phyloP scores from a whole-genome alignment of 2,329 filamentous ascomycete genomes.

The Ambrosiella cleistominuta region DNA sequence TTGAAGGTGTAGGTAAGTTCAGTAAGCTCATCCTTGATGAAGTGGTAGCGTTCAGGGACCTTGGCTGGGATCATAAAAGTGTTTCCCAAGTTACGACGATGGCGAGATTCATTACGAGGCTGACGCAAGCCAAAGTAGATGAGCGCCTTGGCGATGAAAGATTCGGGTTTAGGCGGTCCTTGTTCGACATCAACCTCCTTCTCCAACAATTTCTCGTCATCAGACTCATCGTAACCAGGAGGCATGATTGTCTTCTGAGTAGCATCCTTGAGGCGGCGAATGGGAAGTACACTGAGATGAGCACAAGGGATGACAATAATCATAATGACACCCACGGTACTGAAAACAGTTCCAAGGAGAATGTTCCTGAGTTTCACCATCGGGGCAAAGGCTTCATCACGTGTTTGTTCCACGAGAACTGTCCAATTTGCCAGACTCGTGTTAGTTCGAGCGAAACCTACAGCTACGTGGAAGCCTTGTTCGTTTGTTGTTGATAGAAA shows the following conservation, averaged over 20 bases:
- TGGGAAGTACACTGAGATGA: conserved; percentile 66
- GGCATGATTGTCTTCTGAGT: conserved; percentile 57
- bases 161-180: background rate
- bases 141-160: conserved; percentile 12
- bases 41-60: conserved; percentile 57
- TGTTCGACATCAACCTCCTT: conserved; percentile 1
- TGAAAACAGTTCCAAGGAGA: conserved; percentile 70
- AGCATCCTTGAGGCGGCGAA: conserved; percentile 55
- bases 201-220: conserved; percentile 15
- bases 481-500: conserved; percentile 57
- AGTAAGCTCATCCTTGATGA: conserved; percentile 68
- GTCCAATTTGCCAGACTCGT: conserved; percentile 64
- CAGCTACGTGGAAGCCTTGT: conserved; percentile 48
- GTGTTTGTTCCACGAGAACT: conserved; percentile 60
- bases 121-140: conserved; percentile 14
- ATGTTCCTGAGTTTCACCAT: conserved; percentile 63
- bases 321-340: conserved; percentile 55
- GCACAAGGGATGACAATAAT: conserved; percentile 61
- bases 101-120: conserved; percentile 16
- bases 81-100: conserved; percentile 20
- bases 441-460: conserved; percentile 59
- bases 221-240: conserved; percentile 37
- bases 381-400: conserved; percentile 56
- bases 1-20: conserved; percentile 78
- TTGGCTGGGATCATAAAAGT: conserved; percentile 73